Evolutionary conservation across 169 alveolate species (phyloP), one percentile per base, ranked within the genome.

Genomic region (Theileria equi): DNA sequence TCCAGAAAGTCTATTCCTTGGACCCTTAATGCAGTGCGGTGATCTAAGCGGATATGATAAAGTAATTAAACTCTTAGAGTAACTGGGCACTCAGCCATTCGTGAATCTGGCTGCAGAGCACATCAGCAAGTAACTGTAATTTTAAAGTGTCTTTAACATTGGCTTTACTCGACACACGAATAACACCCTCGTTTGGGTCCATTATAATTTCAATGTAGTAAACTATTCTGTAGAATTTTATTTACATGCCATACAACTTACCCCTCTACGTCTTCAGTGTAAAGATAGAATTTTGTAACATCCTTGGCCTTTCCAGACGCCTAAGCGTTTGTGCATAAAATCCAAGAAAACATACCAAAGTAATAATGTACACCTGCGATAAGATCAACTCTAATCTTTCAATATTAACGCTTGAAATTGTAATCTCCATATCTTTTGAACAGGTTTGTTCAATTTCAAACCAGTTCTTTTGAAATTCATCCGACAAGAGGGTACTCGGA

Each of bases 381-480:
- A 73, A 57, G 41, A 73, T 35, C 26, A 45, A 69, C 59, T 73
- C 83, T n/a, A 73, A 54, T 2, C 61, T 43, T 21, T 73, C 83
- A 13, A 52, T 4, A 23, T 59, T 63, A 1, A 73, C 28, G 13
- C 43, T 71, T 13, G 10, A 41, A 1, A 26, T 21, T 11, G 19
- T 35, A 8, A 36, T 59, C 31, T 23, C 62, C 17, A 58, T 63
- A 49, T 36, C 53, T 5, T 70, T 73, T n/a, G 57, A 52, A 55
- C 66, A 62, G 8, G 43, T 29, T 17, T 21, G 19, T 25, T 73
- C 69, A 28, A 44, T 49, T 34, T 63, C 83, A 13, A 53, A 40
- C 83, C 83, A 73, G 21, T 21, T 36, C 16, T 61, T 73, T 44
- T 73, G 83, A 47, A 40, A 73, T 36, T 73, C 78, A 67, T 73